Base-by-base conservation (phyloP, 2,329 filamentous ascomycete genomes). In the Colletotrichum lini region DNA sequence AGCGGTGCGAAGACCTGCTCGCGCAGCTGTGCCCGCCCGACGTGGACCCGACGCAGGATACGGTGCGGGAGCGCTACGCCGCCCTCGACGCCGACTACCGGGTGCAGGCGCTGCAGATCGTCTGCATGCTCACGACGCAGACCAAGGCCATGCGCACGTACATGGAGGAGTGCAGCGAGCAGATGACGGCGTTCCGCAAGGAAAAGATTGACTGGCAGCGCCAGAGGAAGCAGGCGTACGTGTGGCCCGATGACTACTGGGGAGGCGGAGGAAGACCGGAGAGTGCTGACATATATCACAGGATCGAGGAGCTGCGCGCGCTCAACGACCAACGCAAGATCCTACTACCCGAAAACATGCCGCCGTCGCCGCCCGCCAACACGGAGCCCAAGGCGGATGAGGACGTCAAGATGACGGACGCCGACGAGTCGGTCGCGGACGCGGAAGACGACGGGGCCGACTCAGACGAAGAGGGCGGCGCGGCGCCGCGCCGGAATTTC, bases 171-270 rank as follows among this genome's bases (percentile, higher is more conserved):
- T 97, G 95, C 82, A 94, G 93, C 74, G 94, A 96, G 78, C 93
- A 94, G 65, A 98, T 98, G 95, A 99, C 96, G 2, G 90, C 91
- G 65, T 94, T 97, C 78, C 92, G 96, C 60, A 99, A 99, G 81
- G 93, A 97, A 79, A 98, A 98, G 84, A 98, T 98, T 72, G 94
- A 97, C 74, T 93, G 91, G 82, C 96, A 98, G 82, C 90, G 95
- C 74, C 90, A 93, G 75, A 91, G 93, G 74, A 91, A 91, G 75
- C 86, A 89, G 80, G 84, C 86, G 89, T 91, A 84, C 81, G 89
- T 87, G 30, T 30, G 30, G 7, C 30, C 30, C 30, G 7, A 30
- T 30, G 30, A 30, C 30, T 5, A 40, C 65, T 47, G 35, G 4
- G 13, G 9, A 23, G 7, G 16, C 26, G 2, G n/a, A 45, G 21